Percentiles rank a stretch among this genome's conserved stretches.
Conservation (phyloP, 352 stramenopile genomes). For the Phytophthora europaea region DNA sequence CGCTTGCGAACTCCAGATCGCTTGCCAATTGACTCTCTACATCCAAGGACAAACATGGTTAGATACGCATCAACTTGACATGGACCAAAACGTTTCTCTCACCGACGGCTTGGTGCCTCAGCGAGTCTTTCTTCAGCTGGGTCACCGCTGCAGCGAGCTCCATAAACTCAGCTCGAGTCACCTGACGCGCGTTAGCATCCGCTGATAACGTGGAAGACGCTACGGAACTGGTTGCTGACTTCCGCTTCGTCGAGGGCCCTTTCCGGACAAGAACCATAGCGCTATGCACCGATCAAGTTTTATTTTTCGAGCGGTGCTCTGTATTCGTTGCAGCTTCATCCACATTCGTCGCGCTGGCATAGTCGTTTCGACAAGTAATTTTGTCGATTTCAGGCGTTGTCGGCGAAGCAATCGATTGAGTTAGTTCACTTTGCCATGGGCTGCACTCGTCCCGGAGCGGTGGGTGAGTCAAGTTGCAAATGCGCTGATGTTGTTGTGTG, state of each 20-base stretch:
- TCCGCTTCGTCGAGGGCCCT: constrained; percentile 28
- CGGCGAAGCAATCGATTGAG: constrained; percentile 28
- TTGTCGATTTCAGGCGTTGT: constrained; percentile 1
- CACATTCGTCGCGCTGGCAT: constrained; percentile 10
- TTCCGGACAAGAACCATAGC: constrained; percentile 29
- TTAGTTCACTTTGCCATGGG: constrained; percentile 22
- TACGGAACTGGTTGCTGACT: constrained; percentile 12
- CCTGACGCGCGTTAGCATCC: constrained; percentile 53
- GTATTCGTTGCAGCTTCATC: constrained; percentile 12
- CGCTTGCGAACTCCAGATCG: constrained; percentile 56
- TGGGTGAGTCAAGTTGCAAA: constrained; percentile 37
- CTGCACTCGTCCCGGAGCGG: constrained; percentile 55
- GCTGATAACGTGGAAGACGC: constrained; percentile 38
- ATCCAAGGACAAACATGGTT: constrained; percentile 1
- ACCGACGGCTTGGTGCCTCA: constrained; percentile 55
- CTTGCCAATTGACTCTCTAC: constrained; percentile 61
- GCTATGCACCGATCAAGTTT: neutral
- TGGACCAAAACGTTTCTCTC: neutral
- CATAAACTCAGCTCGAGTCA: constrained; percentile 69
- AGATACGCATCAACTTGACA: neutral
- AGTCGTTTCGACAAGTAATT: constrained; percentile 37
- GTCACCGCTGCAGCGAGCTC: constrained; percentile 55
- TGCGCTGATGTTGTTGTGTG: neutral
- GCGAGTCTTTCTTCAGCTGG: constrained; percentile 59
- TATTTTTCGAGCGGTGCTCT: constrained; percentile 9